A percentile compares a stretch with the other conserved stretches of the same genome.
Conservation (phyloP, 805 yeast species). For the Dipodascus geniculatus region DNA sequence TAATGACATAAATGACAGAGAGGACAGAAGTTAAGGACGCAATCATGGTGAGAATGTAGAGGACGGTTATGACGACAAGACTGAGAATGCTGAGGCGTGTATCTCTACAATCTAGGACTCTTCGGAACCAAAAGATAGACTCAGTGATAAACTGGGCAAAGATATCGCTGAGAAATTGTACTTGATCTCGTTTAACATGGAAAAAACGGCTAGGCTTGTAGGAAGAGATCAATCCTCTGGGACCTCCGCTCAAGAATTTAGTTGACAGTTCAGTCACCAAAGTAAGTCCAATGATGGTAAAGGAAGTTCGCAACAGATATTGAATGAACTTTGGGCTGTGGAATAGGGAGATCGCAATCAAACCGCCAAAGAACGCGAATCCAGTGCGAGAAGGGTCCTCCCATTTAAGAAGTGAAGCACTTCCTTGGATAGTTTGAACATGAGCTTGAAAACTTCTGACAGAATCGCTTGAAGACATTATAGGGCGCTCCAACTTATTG, state of each 20-base stretch:
- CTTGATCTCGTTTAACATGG: constrained; percentile 24
- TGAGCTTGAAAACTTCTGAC: neutral
- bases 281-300: constrained; percentile 46
- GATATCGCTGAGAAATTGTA: constrained; percentile 21
- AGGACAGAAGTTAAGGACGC: constrained; percentile 61
- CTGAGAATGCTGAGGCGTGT: constrained; percentile 61
- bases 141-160: constrained; percentile 29
- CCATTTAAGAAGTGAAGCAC: constrained; percentile 52
- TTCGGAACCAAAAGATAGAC: constrained; percentile 28
- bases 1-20: constrained; percentile 41
- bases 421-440: constrained; percentile 5
- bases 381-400: constrained; percentile 66
- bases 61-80: constrained; percentile 53
- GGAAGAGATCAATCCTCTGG: constrained; percentile 60
- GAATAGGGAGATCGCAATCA: constrained; percentile 45
- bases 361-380: constrained; percentile 35
- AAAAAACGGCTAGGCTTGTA: constrained; percentile 52
- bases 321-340: constrained; percentile 22
- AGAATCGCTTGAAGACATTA: neutral
- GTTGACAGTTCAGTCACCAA: constrained; percentile 72
- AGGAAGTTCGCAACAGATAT: constrained; percentile 29
- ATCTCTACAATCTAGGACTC: constrained; percentile 51
- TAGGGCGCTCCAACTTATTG: neutral
- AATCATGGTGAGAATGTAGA: constrained; percentile 64
- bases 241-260: constrained; percentile 54